phyloP scores from a whole-genome alignment of 257 asterid genomes.

The Nicotiana noctiflora region DNA sequence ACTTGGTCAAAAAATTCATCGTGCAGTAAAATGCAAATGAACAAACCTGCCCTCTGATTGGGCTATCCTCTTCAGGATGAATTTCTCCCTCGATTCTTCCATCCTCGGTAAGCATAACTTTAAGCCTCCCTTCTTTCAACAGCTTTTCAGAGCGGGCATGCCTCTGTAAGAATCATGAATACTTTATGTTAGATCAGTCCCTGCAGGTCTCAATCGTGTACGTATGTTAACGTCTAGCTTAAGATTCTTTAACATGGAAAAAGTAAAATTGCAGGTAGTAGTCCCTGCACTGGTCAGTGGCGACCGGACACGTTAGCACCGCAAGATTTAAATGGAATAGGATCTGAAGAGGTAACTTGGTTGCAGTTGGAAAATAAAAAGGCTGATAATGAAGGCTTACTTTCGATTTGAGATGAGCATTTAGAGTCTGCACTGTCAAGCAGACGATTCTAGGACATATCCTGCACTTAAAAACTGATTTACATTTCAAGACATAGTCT shows the following conservation, averaged over 20 bases:
- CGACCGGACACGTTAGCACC: background rate
- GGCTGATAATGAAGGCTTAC: constrained; percentile 25
- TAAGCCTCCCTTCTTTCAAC: constrained; percentile 82
- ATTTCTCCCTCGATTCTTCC: constrained; percentile 56
- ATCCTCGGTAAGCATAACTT: constrained; percentile 54
- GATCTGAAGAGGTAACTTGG: background rate
- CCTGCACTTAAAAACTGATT: constrained; percentile 91
- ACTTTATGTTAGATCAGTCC: constrained; percentile 3
- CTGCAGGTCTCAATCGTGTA: background rate
- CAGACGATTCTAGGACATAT: constrained; percentile 89
- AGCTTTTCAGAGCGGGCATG: constrained; percentile 85
- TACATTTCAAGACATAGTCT: constrained; percentile 52
- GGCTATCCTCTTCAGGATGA: constrained; percentile 19
- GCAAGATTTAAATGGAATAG: background rate
- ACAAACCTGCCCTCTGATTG: constrained; percentile 34
- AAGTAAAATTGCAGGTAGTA: background rate
- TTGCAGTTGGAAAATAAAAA: background rate
- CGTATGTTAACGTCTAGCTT: background rate
- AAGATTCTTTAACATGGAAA: background rate
- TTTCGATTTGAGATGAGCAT: constrained; percentile 82
- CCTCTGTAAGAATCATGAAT: constrained; percentile 40
- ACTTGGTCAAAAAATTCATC: background rate
- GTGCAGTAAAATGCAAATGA: constrained; percentile 14
- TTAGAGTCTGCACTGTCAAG: constrained; percentile 65
- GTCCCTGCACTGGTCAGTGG: background rate